Percentiles rank a stretch among this genome's conserved stretches.
phyloP scores from a whole-genome alignment of 148 eudicot species.

The Rhododendron williamsianum region DNA sequence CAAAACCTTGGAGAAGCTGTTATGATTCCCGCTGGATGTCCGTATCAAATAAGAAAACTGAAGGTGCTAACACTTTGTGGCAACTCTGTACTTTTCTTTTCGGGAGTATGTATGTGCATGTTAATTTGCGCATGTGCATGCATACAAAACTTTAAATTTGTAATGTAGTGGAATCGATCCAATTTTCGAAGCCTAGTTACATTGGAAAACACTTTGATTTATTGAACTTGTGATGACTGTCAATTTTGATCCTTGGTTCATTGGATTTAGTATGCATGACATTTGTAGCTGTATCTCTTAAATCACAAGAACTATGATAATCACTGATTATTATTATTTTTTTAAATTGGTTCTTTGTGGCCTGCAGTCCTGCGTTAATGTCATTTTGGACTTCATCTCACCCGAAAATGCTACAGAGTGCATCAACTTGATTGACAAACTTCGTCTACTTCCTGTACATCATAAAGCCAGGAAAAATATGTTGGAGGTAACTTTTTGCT shows the following conservation, averaged over 20 bases:
- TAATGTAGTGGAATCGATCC: not conserved
- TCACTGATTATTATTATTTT: not conserved
- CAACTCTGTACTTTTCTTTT: not conserved
- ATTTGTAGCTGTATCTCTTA: not conserved
- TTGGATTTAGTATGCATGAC: not conserved
- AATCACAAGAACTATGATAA: not conserved
- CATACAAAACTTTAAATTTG: not conserved
- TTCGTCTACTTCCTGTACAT: conserved; percentile 54
- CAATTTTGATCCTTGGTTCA: not conserved
- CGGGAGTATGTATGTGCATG: not conserved
- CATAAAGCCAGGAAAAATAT: conserved; percentile 61
- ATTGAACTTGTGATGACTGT: not conserved
- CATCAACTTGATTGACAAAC: conserved; percentile 61
- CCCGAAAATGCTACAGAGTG: conserved; percentile 83
- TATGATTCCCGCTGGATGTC: conserved; percentile 93
- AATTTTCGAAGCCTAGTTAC: not conserved
- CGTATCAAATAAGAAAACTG: conserved; percentile 66
- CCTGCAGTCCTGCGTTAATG: conserved; percentile 68
- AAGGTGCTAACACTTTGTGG: conserved; percentile 37
- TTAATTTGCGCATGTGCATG: not conserved
- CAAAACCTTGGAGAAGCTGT: conserved; percentile 93
- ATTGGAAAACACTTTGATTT: not conserved
- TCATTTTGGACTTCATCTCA: conserved; percentile 74
- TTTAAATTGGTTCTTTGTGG: conserved; percentile 2
- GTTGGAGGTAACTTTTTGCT: conserved; percentile 47